Base-by-base conservation (phyloP, 1,284 basidiomycete genomes). In the Leccinum holopus region DNA sequence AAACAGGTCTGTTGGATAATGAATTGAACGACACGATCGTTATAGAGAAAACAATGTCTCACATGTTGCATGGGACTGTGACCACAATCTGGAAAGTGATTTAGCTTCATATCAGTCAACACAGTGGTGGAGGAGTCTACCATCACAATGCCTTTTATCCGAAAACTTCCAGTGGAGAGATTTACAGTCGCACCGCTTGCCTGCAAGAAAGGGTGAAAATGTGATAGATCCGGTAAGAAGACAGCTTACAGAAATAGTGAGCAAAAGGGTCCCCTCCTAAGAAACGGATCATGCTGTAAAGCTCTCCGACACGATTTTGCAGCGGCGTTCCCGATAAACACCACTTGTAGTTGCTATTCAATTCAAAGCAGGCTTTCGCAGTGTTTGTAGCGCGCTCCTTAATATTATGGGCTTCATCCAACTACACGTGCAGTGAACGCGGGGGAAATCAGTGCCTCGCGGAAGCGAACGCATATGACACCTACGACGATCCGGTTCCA, bases 341-440 rank as follows among this genome's bases (percentile, higher is more conserved):
- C 97, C 97, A 99, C 65, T 88, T 87, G 69, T 87, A 94, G 63
- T 86, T 85, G 61, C 90, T 87, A 68, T 90, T 78, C 5, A 99
- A 81, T 58, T 95, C 92, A 73, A 99, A 99, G 0, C 95, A 86
- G 10, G 94, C 95, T 76, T 98, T 98, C 2, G 97, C 96, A 0
- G 97, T 98, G 73, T 98, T 98, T 1, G 95, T 97, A 1, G 88
- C 79, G 14, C 97, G 87, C 74, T 99, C 97, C 75, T 96, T 97
- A 80, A 97, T 99, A 74, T 97, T 98, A 77, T 99, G 97, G 7
- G 97, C 97, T 79, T 99, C 97, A 70, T 99, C 97, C 51, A 99
- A 86, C 90, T 91, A 64, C 44, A 39, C 14, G 70, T 65, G 21
- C 69, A 44, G 41, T 18, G 57, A 55, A 25, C 56, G 16, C 35